These are phyloP conservation scores for Tolypocladium album DNA, from an alignment of 2,329 filamentous ascomycete species.

Conservation along the genomic window DNA sequence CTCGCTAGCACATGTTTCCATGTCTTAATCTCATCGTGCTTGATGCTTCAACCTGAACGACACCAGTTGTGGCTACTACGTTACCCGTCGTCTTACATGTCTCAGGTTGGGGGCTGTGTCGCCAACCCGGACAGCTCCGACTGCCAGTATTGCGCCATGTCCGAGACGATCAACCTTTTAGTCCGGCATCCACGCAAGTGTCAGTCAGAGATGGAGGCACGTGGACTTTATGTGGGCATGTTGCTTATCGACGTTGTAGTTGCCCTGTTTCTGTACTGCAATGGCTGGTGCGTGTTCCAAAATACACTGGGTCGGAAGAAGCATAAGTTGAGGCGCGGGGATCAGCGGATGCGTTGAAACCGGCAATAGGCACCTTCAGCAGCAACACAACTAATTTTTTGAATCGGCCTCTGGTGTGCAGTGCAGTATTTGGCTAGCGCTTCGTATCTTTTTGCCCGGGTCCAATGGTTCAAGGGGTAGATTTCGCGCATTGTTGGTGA, in stretches of 20 bases:
- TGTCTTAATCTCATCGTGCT: too few species aligned
- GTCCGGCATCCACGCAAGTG: not conserved
- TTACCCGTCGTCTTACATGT: conserved; percentile 30
- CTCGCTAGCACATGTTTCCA: too few species aligned
- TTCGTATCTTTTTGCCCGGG: too few species aligned
- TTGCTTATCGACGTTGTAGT: not conserved
- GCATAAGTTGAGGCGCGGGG: not conserved
- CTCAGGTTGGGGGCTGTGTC: not conserved
- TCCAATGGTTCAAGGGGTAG: too few species aligned
- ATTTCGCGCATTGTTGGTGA: too few species aligned
- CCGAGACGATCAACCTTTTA: not conserved
- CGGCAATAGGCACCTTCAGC: not conserved
- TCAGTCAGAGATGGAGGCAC: not conserved
- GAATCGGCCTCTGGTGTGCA: too few species aligned
- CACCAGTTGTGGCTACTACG: conserved; percentile 48
- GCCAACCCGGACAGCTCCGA: not conserved
- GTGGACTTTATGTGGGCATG: not conserved
- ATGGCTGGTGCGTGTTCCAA: not conserved
- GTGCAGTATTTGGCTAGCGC: too few species aligned
- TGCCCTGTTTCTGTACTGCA: not conserved
- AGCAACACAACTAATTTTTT: not conserved
- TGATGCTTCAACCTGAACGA: too few species aligned
- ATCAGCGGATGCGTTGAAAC: too few species aligned
- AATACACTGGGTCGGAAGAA: not conserved
- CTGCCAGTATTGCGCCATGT: not conserved